These are phyloP conservation scores for Colletotrichum eremochloae DNA, from an alignment of 2,329 filamentous ascomycete genomes.

Conservation along the genomic window DNA sequence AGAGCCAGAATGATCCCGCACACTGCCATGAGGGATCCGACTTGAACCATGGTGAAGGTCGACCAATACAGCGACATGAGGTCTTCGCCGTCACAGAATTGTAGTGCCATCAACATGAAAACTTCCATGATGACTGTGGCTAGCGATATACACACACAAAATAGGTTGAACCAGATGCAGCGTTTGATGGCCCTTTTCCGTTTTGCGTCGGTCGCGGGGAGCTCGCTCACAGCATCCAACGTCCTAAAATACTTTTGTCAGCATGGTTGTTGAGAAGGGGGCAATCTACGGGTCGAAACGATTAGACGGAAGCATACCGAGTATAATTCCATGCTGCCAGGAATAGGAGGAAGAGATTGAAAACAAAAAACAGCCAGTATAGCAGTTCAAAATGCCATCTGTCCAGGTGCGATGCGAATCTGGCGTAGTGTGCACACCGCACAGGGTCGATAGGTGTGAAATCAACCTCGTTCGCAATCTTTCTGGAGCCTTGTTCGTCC, in stretches of 20 bases:
- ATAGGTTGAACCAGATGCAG: constrained; percentile 59
- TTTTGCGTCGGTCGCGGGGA: constrained; percentile 50
- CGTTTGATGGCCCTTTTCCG: constrained; percentile 53
- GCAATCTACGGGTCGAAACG: neutral
- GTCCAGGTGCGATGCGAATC: constrained; percentile 59
- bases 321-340: constrained; percentile 58
- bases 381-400: constrained; percentile 59
- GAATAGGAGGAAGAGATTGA: constrained; percentile 60
- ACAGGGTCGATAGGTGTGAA: constrained; percentile 38
- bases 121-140: constrained; percentile 66
- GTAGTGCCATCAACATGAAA: constrained; percentile 65
- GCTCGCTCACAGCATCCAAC: constrained; percentile 53
- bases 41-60: constrained; percentile 71
- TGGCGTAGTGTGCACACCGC: constrained; percentile 57
- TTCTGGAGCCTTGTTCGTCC: constrained; percentile 24
- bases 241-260: constrained; percentile 45
- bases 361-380: constrained; percentile 62
- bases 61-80: constrained; percentile 72
- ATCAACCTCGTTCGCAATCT: constrained; percentile 30
- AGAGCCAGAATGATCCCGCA: constrained; percentile 68
- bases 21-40: constrained; percentile 71
- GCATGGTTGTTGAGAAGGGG: neutral
- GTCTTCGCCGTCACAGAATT: constrained; percentile 72
- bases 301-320: constrained; percentile 48
- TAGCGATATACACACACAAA: constrained; percentile 60